A percentile compares a stretch with the other conserved stretches of the same genome.
These are phyloP conservation scores for Lactarius trivialis DNA, from an alignment of 768 basidiomycete species.

Conservation along the genomic window DNA sequence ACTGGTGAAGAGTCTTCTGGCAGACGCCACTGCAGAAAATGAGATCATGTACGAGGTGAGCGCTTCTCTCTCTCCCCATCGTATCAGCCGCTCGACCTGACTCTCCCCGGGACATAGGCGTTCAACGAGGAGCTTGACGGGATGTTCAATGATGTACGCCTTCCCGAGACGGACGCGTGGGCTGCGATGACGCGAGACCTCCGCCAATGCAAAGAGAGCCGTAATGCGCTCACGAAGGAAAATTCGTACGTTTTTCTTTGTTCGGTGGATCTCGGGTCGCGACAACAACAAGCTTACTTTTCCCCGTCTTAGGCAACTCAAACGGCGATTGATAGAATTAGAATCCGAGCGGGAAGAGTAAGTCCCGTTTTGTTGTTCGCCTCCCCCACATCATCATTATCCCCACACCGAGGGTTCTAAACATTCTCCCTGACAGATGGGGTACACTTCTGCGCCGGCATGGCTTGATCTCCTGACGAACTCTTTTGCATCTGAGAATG, in stretches of 20 bases:
- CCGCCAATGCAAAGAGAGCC: conserved; percentile 62
- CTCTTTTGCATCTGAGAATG: not conserved
- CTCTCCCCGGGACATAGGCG: conserved; percentile 42
- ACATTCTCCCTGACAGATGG: conserved; percentile 44
- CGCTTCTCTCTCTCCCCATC: conserved; percentile 3
- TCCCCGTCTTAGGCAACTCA: conserved; percentile 47
- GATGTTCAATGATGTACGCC: conserved; percentile 80
- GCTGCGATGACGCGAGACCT: conserved; percentile 69
- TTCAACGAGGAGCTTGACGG: conserved; percentile 92
- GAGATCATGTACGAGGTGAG: conserved; percentile 89
- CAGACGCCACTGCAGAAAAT: conserved; percentile 77
- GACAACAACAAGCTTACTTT: conserved; percentile 9
- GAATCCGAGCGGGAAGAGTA: conserved; percentile 80
- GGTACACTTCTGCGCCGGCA: conserved; percentile 49
- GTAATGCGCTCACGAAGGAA: conserved; percentile 69
- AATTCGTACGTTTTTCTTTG: conserved; percentile 55
- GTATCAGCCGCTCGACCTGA: not conserved
- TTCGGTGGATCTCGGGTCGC: not conserved
- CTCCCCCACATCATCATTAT: not conserved
- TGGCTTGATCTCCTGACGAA: conserved; percentile 38
- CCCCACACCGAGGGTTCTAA: conserved; percentile 7
- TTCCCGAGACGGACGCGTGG: conserved; percentile 83
- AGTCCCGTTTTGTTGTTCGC: conserved; percentile 33
- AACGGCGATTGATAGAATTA: conserved; percentile 58
- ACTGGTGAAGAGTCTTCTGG: conserved; percentile 68